Evolutionary conservation across 2,329 filamentous ascomycete genomes (phyloP), one percentile per base, ranked within the genome.

Genomic region (Ceratocystis destructans): DNA sequence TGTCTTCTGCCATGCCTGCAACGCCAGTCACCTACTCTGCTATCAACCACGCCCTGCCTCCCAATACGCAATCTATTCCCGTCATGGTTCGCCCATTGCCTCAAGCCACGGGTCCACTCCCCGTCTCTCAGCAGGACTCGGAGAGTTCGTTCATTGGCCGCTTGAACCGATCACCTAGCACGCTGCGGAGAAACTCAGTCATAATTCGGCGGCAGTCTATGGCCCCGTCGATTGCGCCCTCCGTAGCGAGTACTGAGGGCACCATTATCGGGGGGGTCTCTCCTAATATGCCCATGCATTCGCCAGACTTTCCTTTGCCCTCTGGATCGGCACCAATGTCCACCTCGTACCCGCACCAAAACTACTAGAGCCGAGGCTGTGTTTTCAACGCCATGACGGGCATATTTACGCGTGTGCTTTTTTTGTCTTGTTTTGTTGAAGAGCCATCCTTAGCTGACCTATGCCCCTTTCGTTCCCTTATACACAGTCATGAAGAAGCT

Each of bases 401-500:
- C 28, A 33, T 59, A n/a, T 22, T 59, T 59, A 59, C 22, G 33
- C 28, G 31, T 59, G 20, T 66, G 37, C 48, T 57, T 41, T 22
- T 28, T 55, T 45, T 55, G 8, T 44, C 63, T 61, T 25, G 31
- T 17, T 59, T 48, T 59, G 50, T 44, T 57, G 25, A 64, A 64
- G 64, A 22, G 45, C 48, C 55, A 33, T 17, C 61, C 46, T 48
- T 63, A 33, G 41, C 55, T 50, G 41, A 59, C 41, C n/a, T 53
- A 53, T 31, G n/a, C n/a, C 46, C n/a, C 28, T 61, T 53, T 64
- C 8, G 1, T 20, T 41, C 20, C 62, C 41, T 15, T 53, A 8
- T 41, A 50, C 41, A 64, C 61, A 68, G 64, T 68, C 67, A 68
- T 64, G 67, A 68, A 68, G 64, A 68, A 68, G 67, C 61, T 68